A percentile compares a stretch with the other conserved stretches of the same genome.
These are phyloP conservation scores for Yarrowia porcina DNA, from an alignment of 805 yeast species.

Conservation along the genomic window DNA sequence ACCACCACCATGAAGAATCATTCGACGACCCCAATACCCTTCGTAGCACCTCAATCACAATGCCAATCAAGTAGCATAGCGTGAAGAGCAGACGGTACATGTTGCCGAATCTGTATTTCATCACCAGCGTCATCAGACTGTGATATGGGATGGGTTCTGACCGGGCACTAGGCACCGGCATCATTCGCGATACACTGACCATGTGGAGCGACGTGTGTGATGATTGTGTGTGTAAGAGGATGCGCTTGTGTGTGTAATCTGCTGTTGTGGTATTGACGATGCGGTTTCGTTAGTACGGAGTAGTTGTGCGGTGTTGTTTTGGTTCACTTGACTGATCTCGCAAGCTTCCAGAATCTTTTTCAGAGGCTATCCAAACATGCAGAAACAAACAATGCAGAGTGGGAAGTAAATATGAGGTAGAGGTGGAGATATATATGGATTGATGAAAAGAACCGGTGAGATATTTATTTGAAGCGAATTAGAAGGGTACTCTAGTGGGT, in stretches of 20 bases:
- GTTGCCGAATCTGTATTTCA: slow-evolving; percentile 15
- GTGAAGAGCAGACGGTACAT: slow-evolving; percentile 13
- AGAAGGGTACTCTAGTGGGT: no score
- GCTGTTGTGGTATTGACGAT: background rate
- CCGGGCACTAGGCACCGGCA: slow-evolving; percentile 23
- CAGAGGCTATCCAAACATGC: background rate
- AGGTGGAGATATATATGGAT: no score
- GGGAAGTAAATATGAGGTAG: no score
- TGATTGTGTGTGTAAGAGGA: background rate
- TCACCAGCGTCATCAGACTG: slow-evolving; percentile 11
- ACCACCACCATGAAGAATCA: slow-evolving; percentile 17
- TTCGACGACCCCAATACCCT: background rate
- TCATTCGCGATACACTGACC: slow-evolving; percentile 24
- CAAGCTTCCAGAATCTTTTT: slow-evolving; percentile 15
- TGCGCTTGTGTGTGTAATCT: background rate
- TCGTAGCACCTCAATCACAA: background rate
- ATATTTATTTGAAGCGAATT: no score
- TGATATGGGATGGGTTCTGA: slow-evolving; percentile 17
- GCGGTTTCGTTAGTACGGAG: background rate
- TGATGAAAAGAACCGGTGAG: no score
- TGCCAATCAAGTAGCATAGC: slow-evolving; percentile 9
- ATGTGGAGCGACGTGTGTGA: background rate
- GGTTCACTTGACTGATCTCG: background rate
- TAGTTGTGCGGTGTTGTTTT: background rate
- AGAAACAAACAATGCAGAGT: background rate